Conservation (phyloP, 345 rosid species). For the Viola odorata region DNA sequence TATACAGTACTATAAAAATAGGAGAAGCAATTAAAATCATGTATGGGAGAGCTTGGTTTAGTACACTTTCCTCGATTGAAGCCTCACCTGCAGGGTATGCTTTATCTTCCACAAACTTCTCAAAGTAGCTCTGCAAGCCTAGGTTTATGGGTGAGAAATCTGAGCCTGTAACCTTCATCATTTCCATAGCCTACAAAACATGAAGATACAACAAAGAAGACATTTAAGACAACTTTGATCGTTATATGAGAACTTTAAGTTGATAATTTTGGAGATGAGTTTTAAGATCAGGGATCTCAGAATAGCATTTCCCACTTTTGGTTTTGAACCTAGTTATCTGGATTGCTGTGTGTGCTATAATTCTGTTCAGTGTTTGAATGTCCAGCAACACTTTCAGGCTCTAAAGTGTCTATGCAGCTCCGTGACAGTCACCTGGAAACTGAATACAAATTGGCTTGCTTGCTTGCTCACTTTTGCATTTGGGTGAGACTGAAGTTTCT, state of each 20-base stretch:
- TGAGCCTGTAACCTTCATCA: slow-evolving; percentile 61
- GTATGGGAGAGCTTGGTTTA: slow-evolving; percentile 56
- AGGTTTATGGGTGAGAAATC: slow-evolving; percentile 27
- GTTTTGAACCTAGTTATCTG: no score
- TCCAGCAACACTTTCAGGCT: neutral
- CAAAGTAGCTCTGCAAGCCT: slow-evolving; percentile 67
- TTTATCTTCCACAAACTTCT: slow-evolving; percentile 59
- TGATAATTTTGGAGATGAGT: neutral
- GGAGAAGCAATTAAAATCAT: slow-evolving; percentile 67
- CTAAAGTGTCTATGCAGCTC: neutral
- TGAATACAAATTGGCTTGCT: slow-evolving; percentile 69
- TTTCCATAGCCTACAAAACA: slow-evolving; percentile 67
- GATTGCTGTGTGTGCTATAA: neutral
- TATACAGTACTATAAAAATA: slow-evolving; percentile 42
- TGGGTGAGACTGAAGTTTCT: slow-evolving; percentile 84
- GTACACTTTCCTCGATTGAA: slow-evolving; percentile 30
- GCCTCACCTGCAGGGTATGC: slow-evolving; percentile 28
- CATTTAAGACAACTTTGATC: no score
- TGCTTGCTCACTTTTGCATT: slow-evolving; percentile 60
- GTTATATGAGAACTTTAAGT: neutral
- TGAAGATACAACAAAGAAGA: no score
- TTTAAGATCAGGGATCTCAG: no score
- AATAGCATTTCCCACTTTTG: no score
- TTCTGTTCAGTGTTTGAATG: neutral
- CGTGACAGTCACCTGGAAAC: slow-evolving; percentile 65